Evolutionary conservation across 1,139 yeast species (phyloP), one percentile per base, ranked within the genome.

Genomic region (Scheffersomyces cryptocercus): DNA sequence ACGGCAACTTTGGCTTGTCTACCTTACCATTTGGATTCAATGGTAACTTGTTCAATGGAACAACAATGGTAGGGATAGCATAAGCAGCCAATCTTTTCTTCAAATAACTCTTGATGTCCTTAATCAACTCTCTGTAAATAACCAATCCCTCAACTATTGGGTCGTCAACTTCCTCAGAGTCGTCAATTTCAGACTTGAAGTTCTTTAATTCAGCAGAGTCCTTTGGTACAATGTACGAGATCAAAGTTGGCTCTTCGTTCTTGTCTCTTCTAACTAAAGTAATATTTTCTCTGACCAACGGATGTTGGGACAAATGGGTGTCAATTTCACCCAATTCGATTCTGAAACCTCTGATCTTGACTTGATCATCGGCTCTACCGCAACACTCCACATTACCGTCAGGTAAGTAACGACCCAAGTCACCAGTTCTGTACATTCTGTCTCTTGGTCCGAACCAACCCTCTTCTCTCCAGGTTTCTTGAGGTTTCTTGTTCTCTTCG

Each of bases 331-430:
- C 99, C 45, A 95, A 75, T 68, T 95, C 99, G 53, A 95, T 95
- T 71, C 99, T 83, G 79, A 95, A 95, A 2, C 99, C 99, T 70
- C 99, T 84, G 52, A 95, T 93, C 68, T 95, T 95, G 49, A 95
- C 97, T 68, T 95, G 99, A 64, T 93, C 98, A 69, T 95, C 99
- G 28, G 99, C 99, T 65, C 99, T 83, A 46, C 99, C 99, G 64
- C 96, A 86, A 66, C 98, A 93, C 72, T 93, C 99, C 52, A 95
- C 93, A 67, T 93, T 88, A 47, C 99, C 99, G 59, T 90, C 97
- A 5, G 99, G 97, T 46, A 91, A 73, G 64, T 93, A 95, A 55
- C 99, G 83, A 41, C 99, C 99, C 55, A 93, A 75, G 67, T 95
- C 99, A 55, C 99, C 99, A 34, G 98, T 91, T 69, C 99, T 81